These are phyloP conservation scores for Euryodendron excelsum DNA, from an alignment of 148 eudicot genomes.

Conservation along the genomic window DNA sequence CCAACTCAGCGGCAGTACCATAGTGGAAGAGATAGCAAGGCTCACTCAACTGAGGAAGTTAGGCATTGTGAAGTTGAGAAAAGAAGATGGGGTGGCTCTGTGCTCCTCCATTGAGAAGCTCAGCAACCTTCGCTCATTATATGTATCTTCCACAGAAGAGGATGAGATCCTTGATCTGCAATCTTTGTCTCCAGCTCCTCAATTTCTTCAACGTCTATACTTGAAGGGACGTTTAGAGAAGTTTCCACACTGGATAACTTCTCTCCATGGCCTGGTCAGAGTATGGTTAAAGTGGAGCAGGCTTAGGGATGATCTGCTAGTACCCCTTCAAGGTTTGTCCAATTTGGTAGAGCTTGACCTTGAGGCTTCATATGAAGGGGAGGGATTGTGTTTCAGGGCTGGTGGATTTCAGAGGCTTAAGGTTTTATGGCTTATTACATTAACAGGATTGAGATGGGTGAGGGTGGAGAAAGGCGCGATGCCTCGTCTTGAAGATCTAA, in stretches of 20 bases:
- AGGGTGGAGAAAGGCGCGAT: slow-evolving; percentile 15
- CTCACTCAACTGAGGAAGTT: not conserved
- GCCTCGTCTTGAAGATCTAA: not conserved
- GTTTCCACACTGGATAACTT: not conserved
- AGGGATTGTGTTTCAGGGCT: slow-evolving; percentile 13
- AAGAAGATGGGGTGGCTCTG: not conserved
- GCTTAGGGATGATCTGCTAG: not conserved
- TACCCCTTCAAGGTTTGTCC: slow-evolving; percentile 9
- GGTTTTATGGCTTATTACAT: not conserved
- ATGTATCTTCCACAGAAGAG: not conserved
- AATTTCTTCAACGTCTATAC: not conserved
- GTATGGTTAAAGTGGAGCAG: not conserved
- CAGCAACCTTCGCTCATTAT: not conserved
- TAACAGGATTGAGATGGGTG: not conserved
- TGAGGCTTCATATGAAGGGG: not conserved
- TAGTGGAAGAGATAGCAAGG: not conserved
- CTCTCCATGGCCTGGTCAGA: slow-evolving; percentile 3
- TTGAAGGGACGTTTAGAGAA: not conserved
- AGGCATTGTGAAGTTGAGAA: not conserved
- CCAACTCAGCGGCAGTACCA: not conserved
- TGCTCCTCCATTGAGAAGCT: not conserved
- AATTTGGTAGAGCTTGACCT: not conserved
- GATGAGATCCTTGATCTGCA: not conserved
- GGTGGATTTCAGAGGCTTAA: slow-evolving; percentile 12
- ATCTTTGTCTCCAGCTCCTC: not conserved